Percentiles rank a stretch among this genome's conserved stretches.
phyloP scores from a whole-genome alignment of 2,329 filamentous ascomycete genomes.

The Stagonosporopsis rhizophila region DNA sequence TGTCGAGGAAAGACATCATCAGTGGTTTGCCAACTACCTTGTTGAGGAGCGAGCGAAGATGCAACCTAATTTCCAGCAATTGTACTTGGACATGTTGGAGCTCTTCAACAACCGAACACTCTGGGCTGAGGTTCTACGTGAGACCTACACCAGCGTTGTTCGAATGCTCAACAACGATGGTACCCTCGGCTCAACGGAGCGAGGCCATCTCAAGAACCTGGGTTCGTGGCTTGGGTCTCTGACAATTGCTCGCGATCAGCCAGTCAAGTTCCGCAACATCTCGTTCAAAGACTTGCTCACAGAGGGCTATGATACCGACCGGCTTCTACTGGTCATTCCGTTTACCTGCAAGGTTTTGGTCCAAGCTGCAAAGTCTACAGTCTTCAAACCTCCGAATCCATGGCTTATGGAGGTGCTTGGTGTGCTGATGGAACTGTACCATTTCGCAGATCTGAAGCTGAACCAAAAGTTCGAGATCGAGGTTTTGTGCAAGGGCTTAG shows the following conservation, averaged over 20 bases:
- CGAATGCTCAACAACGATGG: conserved; percentile 89
- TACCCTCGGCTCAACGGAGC: conserved; percentile 84
- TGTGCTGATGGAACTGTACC: conserved; percentile 90
- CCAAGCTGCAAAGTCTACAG: conserved; percentile 81
- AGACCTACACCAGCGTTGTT: conserved; percentile 87
- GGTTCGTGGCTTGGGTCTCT: conserved; percentile 92
- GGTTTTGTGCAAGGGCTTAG: conserved; percentile 90
- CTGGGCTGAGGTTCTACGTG: conserved; percentile 88
- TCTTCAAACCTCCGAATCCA: conserved; percentile 94
- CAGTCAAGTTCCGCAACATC: conserved; percentile 95
- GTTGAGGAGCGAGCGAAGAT: conserved; percentile 96
- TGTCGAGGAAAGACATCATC: conserved; percentile 81
- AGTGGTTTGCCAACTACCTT: conserved; percentile 95
- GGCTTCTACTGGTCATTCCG: conserved; percentile 89
- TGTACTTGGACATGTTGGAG: conserved; percentile 89
- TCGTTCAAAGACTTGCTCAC: conserved; percentile 95
- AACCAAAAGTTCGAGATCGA: conserved; percentile 99
- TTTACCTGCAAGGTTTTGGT: conserved; percentile 96
- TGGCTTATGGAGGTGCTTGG: conserved; percentile 98
- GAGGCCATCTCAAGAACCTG: conserved; percentile 89
- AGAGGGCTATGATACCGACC: conserved; percentile 91
- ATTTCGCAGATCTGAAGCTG: conserved; percentile 89
- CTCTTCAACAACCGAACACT: conserved; percentile 79
- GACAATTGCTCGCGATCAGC: conserved; percentile 91
- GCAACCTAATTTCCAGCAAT: conserved; percentile 93